Evolutionary conservation across 2,329 filamentous ascomycete species (phyloP), one percentile per base, ranked within the genome.

Genomic region (Botryosphaeria dothidea): DNA sequence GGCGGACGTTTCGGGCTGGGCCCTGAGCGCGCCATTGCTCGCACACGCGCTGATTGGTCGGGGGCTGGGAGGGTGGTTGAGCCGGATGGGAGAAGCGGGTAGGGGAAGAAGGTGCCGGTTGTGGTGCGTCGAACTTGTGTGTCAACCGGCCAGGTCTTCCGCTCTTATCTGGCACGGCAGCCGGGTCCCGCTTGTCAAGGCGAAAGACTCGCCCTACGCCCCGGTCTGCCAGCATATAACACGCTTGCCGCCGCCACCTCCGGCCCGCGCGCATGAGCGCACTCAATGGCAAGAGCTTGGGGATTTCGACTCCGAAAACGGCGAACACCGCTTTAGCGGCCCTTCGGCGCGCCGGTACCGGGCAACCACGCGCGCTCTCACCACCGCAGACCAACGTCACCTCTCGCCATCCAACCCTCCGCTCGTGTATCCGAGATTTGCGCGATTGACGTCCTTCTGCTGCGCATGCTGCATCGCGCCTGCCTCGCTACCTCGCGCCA

Each of bases 91-190:
- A 31, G 48, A 17, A 31, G 48, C 48, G 48, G 45, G 48, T 15
- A 31, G 25, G 8, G 41, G 38, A 58, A 58, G 54, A 45, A 23
- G 31, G 54, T n/a, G 54, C 36, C 38, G 54, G 52, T 7, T 31
- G 19, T 9, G 38, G 34, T 60, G 56, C 38, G 56, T 15, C 5
- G 23, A 21, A 21, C 17, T 25, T 4, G 38, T 9, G 56, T 36
- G 56, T 23, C 56, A n/a, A 19, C 38, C 56, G 56, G 56, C 56
- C 56, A 60, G 41, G 25, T 46, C 56, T 46, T 60, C 56, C 25
- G 17, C 3, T n/a, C 38, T 46, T 58, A 58, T 58, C 54, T 11
- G 5, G 17, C 49, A 13, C 17, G 25, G 8, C 21, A 19, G 11
- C 49, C 15, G 17, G 23, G 54, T 17, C 54, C 54, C 54, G 38